Conservation (phyloP, 2,329 filamentous ascomycete species). For the Clonostachys chloroleuca region DNA sequence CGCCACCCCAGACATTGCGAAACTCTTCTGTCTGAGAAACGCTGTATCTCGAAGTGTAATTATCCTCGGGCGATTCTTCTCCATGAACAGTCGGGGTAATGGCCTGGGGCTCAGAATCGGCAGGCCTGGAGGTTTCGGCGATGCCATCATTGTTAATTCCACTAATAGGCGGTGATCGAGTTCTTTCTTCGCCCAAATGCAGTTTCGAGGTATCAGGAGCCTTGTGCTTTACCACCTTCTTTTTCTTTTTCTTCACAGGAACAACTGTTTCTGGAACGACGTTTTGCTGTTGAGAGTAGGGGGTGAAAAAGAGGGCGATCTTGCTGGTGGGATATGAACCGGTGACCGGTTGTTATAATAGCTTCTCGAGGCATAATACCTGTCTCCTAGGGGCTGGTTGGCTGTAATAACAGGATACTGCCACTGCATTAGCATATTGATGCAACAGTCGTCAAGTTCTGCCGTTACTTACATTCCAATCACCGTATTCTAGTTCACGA, state of each 20-base stretch:
- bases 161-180: background rate
- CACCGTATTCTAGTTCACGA: slow-evolving; percentile 71
- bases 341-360: too few species aligned
- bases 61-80: background rate
- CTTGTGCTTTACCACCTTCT: slow-evolving; percentile 24
- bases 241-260: slow-evolving; percentile 28
- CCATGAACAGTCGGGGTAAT: too few species aligned
- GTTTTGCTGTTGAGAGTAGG: slow-evolving; percentile 4
- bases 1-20: slow-evolving; percentile 36
- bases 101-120: too few species aligned
- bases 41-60: slow-evolving; percentile 13
- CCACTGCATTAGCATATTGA: slow-evolving; percentile 13
- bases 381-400: slow-evolving; percentile 64
- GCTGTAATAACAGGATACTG: slow-evolving; percentile 92
- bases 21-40: slow-evolving; percentile 36
- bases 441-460: background rate
- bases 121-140: too few species aligned
- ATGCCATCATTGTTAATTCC: too few species aligned
- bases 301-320: slow-evolving; percentile 6
- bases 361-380: too few species aligned
- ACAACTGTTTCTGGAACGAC: slow-evolving; percentile 20
- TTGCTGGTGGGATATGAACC: too few species aligned
- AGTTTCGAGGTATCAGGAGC: slow-evolving; percentile 19
- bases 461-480: slow-evolving; percentile 78
- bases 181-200: slow-evolving; percentile 7